A percentile compares a stretch with the other conserved stretches of the same genome.
These are phyloP conservation scores for Epichloe sp. DNA, from an alignment of 2,329 filamentous ascomycete genomes.

Conservation along the genomic window DNA sequence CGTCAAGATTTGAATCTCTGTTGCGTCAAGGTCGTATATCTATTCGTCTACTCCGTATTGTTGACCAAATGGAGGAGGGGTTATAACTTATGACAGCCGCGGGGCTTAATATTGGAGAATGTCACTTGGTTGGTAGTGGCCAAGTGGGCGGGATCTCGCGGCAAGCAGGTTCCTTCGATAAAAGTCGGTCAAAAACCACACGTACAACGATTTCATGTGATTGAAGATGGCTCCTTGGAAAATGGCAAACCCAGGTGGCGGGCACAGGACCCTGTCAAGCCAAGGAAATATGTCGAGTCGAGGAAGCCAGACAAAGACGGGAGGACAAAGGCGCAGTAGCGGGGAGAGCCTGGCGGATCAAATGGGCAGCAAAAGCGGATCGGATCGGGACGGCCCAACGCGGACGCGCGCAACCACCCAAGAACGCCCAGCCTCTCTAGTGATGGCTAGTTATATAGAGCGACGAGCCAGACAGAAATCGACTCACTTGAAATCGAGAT, in stretches of 20 bases:
- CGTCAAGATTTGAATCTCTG: background rate
- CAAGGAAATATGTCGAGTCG: no score
- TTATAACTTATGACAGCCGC: no score
- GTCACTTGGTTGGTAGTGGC: no score
- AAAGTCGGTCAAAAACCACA: no score
- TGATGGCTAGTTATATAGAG: background rate
- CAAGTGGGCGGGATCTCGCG: no score
- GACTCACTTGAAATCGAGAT: background rate
- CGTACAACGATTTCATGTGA: no score
- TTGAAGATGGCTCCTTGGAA: no score
- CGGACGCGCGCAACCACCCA: background rate
- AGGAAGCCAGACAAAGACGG: background rate
- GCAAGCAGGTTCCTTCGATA: no score
- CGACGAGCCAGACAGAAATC: background rate
- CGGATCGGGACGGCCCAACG: conserved; percentile 5
- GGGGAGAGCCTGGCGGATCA: background rate
- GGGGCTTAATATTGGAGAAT: no score
- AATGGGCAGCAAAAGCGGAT: conserved; percentile 1
- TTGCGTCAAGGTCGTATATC: background rate
- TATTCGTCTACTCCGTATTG: background rate
- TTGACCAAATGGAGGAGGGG: no score
- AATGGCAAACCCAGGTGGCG: no score
- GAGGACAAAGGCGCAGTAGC: background rate
- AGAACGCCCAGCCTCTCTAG: background rate
- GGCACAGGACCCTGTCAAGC: no score